Conservation (phyloP, 2,329 filamentous ascomycete genomes). For the Eutypella sp. region DNA sequence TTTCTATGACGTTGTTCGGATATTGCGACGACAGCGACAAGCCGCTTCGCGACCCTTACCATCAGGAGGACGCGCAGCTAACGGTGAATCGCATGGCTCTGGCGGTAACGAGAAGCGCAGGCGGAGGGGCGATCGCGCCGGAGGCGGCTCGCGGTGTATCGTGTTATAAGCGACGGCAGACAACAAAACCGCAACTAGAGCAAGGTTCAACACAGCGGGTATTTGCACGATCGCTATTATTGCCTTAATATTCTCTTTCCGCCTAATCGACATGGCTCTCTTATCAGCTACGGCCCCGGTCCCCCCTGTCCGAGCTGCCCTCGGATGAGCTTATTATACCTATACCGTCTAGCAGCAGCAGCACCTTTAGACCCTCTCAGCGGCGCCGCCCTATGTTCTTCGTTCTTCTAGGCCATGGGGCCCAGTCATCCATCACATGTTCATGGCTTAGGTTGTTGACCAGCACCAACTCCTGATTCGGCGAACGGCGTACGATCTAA, state of each 20-base stretch:
- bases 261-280: too few relatives aligned
- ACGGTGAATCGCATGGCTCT: slow-evolving; percentile 16
- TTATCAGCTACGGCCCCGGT: too few relatives aligned
- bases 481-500: slow-evolving; percentile 39
- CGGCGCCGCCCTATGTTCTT: slow-evolving; percentile 8
- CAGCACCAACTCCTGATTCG: slow-evolving; percentile 27
- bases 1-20: slow-evolving; percentile 94
- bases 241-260: too few relatives aligned
- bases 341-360: too few relatives aligned
- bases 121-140: slow-evolving; percentile 24
- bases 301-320: too few relatives aligned
- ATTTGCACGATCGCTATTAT: neutral
- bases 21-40: slow-evolving; percentile 78
- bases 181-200: slow-evolving; percentile 1
- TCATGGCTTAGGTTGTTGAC: neutral
- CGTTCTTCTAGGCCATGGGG: slow-evolving; percentile 18
- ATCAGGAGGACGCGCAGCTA: slow-evolving; percentile 17
- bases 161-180: slow-evolving; percentile 32
- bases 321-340: too few relatives aligned
- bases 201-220: neutral
- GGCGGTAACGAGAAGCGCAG: slow-evolving; percentile 18
- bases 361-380: neutral
- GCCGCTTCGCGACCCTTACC: slow-evolving; percentile 37
- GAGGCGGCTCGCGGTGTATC: slow-evolving; percentile 32
- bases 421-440: slow-evolving; percentile 18